phyloP scores from a whole-genome alignment of 208 protist species.

The Histomonas meleagridis region DNA sequence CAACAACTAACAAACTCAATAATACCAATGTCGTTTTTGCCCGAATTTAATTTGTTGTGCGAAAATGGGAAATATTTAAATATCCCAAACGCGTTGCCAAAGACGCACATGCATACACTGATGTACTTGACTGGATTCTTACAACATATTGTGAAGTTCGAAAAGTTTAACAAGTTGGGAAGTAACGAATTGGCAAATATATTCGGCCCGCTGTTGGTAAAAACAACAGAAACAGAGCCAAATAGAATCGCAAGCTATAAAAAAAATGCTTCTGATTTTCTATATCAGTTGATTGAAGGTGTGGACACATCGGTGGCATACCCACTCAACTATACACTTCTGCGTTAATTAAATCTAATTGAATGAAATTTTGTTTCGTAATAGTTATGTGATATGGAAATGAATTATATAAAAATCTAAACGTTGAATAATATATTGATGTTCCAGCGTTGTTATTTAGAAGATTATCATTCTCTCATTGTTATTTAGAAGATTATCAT shows the following conservation, averaged over 20 bases:
- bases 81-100: neutral
- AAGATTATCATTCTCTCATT: too few species aligned
- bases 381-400: too few species aligned
- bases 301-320: neutral
- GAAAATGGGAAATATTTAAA: neutral
- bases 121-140: neutral
- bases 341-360: too few species aligned
- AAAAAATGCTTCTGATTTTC: neutral
- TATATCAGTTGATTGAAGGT: neutral
- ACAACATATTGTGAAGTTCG: neutral
- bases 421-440: too few species aligned
- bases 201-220: neutral
- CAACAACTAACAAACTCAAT: neutral
- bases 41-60: neutral
- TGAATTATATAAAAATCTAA: too few species aligned
- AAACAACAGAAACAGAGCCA: neutral
- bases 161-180: neutral
- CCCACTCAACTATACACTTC: too few species aligned
- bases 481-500: too few species aligned
- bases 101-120: neutral
- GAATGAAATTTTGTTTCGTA: too few species aligned
- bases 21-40: neutral
- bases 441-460: too few species aligned
- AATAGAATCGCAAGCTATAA: neutral
- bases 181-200: neutral